Conservation (phyloP, 768 basidiomycete species). For the Filobasidium floriforme region DNA sequence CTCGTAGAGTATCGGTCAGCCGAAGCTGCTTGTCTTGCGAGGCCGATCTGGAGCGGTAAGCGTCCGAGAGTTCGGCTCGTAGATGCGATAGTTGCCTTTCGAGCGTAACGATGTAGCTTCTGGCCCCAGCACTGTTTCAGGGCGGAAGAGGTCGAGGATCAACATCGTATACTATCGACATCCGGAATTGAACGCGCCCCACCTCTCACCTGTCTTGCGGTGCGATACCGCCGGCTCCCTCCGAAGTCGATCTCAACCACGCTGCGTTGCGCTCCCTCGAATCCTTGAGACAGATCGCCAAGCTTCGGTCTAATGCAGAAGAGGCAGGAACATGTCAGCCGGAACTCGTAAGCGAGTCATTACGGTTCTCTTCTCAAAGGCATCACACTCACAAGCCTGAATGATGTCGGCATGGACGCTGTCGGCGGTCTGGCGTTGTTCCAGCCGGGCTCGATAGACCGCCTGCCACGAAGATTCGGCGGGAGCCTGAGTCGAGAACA, state of each 20-base stretch:
- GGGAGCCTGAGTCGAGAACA: neutral
- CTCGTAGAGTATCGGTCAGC: conserved; percentile 90
- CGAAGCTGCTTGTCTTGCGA: conserved; percentile 90
- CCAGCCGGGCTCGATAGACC: conserved; percentile 47
- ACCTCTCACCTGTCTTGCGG: neutral
- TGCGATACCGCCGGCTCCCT: conserved; percentile 16
- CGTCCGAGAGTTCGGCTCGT: conserved; percentile 82
- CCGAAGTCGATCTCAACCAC: conserved; percentile 54
- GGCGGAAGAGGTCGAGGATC: neutral
- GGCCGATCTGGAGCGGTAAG: conserved; percentile 77
- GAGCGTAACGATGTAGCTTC: conserved; percentile 59
- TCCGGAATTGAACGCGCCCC: neutral
- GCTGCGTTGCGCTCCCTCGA: conserved; percentile 88
- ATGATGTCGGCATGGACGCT: conserved; percentile 75
- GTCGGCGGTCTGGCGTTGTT: conserved; percentile 74
- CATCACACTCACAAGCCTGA: conserved; percentile 64
- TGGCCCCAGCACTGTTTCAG: neutral
- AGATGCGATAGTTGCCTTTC: conserved; percentile 88
- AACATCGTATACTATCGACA: neutral
- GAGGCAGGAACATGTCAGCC: too few species aligned
- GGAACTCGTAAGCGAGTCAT: too few species aligned
- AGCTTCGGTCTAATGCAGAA: conserved; percentile 61
- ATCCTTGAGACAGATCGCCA: conserved; percentile 84
- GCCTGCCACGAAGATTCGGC: conserved; percentile 30
- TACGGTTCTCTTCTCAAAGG: too few species aligned